phyloP scores from a whole-genome alignment of 148 eudicot genomes.

The Pouteria glomerata region DNA sequence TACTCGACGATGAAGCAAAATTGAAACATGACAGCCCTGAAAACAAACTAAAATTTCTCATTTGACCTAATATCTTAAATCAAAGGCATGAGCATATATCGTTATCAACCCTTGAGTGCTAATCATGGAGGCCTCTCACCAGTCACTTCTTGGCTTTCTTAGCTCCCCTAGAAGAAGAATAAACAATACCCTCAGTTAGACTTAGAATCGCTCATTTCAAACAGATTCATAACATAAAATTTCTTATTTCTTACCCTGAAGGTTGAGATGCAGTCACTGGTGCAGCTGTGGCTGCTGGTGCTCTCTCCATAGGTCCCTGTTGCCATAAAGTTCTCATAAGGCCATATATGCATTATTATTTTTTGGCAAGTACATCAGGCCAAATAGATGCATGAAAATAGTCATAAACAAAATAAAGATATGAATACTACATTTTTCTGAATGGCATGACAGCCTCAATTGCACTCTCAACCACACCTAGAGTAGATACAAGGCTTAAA shows the following conservation, averaged over 20 bases:
- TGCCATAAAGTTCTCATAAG: neutral
- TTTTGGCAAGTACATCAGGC: neutral
- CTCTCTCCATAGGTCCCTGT: slow-evolving; percentile 36
- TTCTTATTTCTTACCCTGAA: neutral
- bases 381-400: neutral
- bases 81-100: no score
- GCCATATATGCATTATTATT: neutral
- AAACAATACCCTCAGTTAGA: no score
- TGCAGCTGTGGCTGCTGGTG: no score
- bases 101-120: neutral
- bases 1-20: neutral
- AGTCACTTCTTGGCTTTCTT: neutral
- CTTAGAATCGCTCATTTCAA: neutral
- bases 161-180: no score
- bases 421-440: neutral
- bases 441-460: neutral
- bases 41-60: neutral
- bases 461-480: neutral
- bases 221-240: neutral
- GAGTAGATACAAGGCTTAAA: neutral
- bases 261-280: no score
- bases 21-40: neutral
- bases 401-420: neutral
- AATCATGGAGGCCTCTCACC: neutral
- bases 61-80: no score